Evolutionary conservation across 108 stramenopile species (phyloP), one percentile per base, ranked within the genome.

Genomic region (Cyclotella atomus): DNA sequence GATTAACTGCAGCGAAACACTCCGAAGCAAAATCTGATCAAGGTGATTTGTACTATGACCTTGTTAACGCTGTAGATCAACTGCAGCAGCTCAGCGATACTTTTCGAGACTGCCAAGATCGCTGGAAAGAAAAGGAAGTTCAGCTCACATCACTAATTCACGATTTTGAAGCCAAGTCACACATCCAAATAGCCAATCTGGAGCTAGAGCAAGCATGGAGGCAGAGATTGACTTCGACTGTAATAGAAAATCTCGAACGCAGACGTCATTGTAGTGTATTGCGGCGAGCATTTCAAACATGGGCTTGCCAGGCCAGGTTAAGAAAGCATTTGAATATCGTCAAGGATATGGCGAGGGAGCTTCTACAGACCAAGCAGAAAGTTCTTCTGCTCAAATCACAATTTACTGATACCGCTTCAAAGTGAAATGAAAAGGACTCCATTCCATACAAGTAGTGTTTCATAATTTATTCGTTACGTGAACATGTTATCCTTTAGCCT

Each of bases 291-390:
- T 79, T 79, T 28, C 63, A 65, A 17, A 49, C 41, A 34, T 71
- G 77, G 70, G 20, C 24, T 2, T 56, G 64, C 24, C 78, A 79
- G 73, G 44, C 78, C 15, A 55, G 50, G n/a, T 46, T 68, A 52
- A 52, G 44, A n/a, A 68, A 65, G 35, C 73, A 74, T 45, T 34
- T 81, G 34, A 43, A 50, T n/a, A 61, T 81, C 47, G 79, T 57
- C 5, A 73, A 74, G 63, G 62, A 73, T n/a, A 74, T 81, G 73
- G 63, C 73, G 43, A 73, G 53, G 47, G 79, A 81, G 49, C 79
- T 81, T 16, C 10, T 46, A 19, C 50, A 56, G 19, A 81, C 72
- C 33, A 56, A 73, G 41, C 65, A 74, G 46, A 74, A 69, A 17
- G 73, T 81, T 30, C 79, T 70, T 10, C 15, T 81, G 3, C 46